Base-by-base conservation (phyloP, 371 early-diverging fungal species). In the Mortierella sp. region DNA sequence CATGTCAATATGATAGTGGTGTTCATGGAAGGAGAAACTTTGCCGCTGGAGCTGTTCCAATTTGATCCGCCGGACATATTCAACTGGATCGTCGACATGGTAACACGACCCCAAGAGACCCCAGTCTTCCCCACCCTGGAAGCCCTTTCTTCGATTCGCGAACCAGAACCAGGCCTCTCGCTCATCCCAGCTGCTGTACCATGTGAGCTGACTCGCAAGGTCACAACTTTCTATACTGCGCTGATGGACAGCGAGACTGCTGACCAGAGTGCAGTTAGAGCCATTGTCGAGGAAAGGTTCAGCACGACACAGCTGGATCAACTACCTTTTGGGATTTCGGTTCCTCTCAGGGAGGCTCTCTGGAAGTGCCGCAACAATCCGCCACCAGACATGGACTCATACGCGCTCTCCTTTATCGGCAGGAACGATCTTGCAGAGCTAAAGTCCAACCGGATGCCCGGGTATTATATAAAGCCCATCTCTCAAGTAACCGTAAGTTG, bases 371-470 rank as follows among this genome's bases (percentile, higher is more conserved):
- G 80, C 16, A 75, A 74, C 21, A 76, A 77, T 32, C 75, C 80
- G 18, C 60, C 80, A 4, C 75, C 75, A 27, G 80, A 68, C 29
- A 41, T 85, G 70, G 54, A 70, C 35, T 68, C 83, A 24, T 48
- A 71, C 55, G 78, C 72, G 12, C 76, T 81, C 14, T 70, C 73
- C 18, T 70, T 76, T 56, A 79, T 82, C 88, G 95, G 91, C 38
- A 83, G 95, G 75, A 88, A 92, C 60, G 96, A 95, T 79, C 86
- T 95, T 27, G 93, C 92, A 8, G 88, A 93, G 58, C 92, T 93
- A 1, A 72, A 75, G 35, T 80, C 84, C 4, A 75, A 70, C 29
- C 55, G 55, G 21, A 60, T 35, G 18, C 76, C 79, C 21, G 79
- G 78, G 0, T 82, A 74, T 29, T 78, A 80, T 48, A 82, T 82